A percentile compares a stretch with the other conserved stretches of the same genome.
Conservation (phyloP, 2,329 filamentous ascomycete genomes). For the Ceratocystis destructans region DNA sequence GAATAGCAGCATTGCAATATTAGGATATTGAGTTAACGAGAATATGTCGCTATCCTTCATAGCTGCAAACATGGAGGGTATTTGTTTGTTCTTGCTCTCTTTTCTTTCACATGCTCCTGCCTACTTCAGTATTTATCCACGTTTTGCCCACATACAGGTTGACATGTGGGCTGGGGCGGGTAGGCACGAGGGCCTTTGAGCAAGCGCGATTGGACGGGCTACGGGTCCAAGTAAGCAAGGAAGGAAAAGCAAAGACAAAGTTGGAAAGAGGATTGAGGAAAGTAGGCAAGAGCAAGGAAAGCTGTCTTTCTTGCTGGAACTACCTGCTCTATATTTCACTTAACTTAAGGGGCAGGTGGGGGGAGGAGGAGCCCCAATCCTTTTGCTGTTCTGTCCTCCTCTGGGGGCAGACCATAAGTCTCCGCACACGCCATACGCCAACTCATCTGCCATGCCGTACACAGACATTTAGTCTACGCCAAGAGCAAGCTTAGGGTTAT, state of each 20-base stretch:
- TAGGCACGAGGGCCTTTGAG: background rate
- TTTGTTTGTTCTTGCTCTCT: too few species aligned
- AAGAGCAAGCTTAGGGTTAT: background rate
- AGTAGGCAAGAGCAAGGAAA: background rate
- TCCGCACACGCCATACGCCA: too few species aligned
- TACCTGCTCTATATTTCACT: slow-evolving; percentile 1
- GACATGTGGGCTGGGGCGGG: background rate
- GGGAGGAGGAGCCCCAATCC: background rate
- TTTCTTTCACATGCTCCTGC: background rate
- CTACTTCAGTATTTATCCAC: background rate
- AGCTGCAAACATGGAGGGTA: too few species aligned
- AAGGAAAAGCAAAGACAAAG: background rate
- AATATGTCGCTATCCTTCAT: background rate
- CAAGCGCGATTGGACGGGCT: slow-evolving; percentile 10
- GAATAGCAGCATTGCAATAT: background rate
- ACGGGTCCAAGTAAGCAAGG: background rate
- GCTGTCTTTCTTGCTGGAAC: background rate
- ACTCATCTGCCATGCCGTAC: too few species aligned
- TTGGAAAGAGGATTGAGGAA: background rate
- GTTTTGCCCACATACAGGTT: background rate
- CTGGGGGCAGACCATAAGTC: background rate
- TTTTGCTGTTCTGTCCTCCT: background rate
- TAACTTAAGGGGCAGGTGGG: slow-evolving; percentile 6
- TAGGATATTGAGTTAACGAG: background rate
- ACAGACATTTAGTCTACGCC: too few species aligned